phyloP scores from a whole-genome alignment of 306 rosid genomes.

The Leucaena leucocephala region DNA sequence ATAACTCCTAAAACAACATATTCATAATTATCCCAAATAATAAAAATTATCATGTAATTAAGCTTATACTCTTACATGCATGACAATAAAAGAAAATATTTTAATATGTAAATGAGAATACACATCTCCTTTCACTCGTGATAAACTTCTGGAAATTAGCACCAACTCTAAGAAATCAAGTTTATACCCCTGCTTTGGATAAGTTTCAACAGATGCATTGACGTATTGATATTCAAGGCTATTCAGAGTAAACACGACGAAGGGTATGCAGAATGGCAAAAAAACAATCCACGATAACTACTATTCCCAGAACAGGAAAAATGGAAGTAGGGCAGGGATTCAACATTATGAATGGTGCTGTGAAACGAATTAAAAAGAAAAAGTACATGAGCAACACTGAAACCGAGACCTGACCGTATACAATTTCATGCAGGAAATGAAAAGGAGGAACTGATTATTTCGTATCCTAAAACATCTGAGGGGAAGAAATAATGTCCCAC shows the following conservation, averaged over 20 bases:
- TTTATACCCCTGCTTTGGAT: not conserved
- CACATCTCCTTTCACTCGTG: not conserved
- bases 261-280: conserved; percentile 9
- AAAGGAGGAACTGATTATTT: conserved; percentile 32
- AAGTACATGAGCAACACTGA: conserved; percentile 51
- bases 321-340: conserved; percentile 41
- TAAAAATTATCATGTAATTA: too few relatives aligned
- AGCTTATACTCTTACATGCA: too few relatives aligned
- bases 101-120: too few relatives aligned
- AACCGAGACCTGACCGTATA: conserved; percentile 45
- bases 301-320: conserved; percentile 38
- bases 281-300: conserved; percentile 22
- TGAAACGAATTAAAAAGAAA: conserved; percentile 47
- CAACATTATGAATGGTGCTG: conserved; percentile 57
- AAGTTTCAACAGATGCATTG: not conserved
- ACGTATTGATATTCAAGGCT: not conserved
- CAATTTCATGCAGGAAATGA: conserved; percentile 46
- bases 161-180: not conserved
- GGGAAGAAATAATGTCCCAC: conserved; percentile 30
- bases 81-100: too few relatives aligned
- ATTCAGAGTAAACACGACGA: not conserved
- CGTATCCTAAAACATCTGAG: conserved; percentile 32
- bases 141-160: not conserved
- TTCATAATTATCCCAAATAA: too few relatives aligned
- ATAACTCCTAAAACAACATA: too few relatives aligned